phyloP scores from a whole-genome alignment of 768 basidiomycete species.

The Xerocomellus chrysenteron region DNA sequence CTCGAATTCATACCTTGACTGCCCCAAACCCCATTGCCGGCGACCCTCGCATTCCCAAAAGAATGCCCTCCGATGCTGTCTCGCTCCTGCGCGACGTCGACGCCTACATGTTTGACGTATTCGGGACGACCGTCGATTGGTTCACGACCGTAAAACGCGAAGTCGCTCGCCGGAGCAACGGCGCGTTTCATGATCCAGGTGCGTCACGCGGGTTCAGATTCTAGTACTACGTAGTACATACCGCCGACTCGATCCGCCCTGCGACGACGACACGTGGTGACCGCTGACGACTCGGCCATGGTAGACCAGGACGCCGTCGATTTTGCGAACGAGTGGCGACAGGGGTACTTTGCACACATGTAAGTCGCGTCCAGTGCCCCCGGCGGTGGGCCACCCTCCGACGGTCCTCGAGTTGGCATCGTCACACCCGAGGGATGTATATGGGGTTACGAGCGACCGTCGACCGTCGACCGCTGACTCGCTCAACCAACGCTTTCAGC shows the following conservation, averaged over 20 bases:
- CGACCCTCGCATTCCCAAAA: too few relatives aligned
- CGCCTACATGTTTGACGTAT: conserved; percentile 47
- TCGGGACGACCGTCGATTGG: conserved; percentile 53
- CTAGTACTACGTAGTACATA: too few relatives aligned
- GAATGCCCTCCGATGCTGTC: conserved; percentile 1
- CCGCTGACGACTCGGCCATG: neutral
- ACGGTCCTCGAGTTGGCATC: too few relatives aligned
- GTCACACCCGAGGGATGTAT: too few relatives aligned
- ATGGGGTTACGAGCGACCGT: too few relatives aligned
- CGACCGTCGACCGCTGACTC: too few relatives aligned
- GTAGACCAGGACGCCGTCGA: conserved; percentile 26
- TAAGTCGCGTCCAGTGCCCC: neutral
- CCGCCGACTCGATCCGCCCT: too few relatives aligned
- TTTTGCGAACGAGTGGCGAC: conserved; percentile 59
- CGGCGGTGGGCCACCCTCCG: too few relatives aligned
- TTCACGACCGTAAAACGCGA: conserved; percentile 24
- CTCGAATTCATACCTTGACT: too few relatives aligned
- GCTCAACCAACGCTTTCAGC: conserved; percentile 24
- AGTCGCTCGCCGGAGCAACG: conserved; percentile 15
- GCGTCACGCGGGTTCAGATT: neutral
- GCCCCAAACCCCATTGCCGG: too few relatives aligned
- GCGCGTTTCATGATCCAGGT: conserved; percentile 12
- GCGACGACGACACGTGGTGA: too few relatives aligned
- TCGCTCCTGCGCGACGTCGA: conserved; percentile 32
- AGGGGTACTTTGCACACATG: conserved; percentile 41